Evolutionary conservation across 2,329 filamentous ascomycete genomes (phyloP), one percentile per base, ranked within the genome.

Genomic region (Pestalotiopsis sp.): DNA sequence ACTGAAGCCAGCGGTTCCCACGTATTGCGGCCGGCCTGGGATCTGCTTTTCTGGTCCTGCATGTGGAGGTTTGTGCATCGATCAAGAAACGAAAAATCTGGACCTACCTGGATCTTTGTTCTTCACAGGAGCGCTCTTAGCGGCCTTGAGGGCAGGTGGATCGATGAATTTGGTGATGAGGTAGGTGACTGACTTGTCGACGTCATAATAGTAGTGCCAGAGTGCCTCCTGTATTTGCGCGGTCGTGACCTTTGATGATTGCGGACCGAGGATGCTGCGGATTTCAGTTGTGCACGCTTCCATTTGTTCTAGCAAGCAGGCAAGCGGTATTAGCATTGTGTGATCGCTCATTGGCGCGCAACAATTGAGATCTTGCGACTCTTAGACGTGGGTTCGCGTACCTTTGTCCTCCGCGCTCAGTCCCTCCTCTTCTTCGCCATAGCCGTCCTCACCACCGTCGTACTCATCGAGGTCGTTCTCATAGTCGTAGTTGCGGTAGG

Each of bases 131-230:
- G 70, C 80, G 77, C 69, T 76, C 75, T 78, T 83, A 7, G 75
- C 69, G 11, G 80, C 74, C 74, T 85, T 85, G 17, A 79, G 76
- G n/a, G 70, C 66, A 27, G 75, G 72, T 59, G 82, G 76, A 7
- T 82, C 80, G 72, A 89, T 82, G 72, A 83, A 88, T 40, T 85
- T 90, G 85, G 90, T 92, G 71, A 90, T 88, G 68, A 99, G 81
- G 77, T 97, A 98, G 68, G 88, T 86, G 49, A 97, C 91, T 1
- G 93, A 90, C 80, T 97, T 97, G 68, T 90, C 92, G 38, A 97
- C 86, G 75, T 99, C 95, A 78, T 95, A 98, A 79, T 95, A 98
- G 80, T 98, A 98, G 80, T 99, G 90, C 94, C 94, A 98, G 17
- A 99, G 81, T 0, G 95, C 89, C 70, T 98, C 95, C 78, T 97